Percentiles rank a stretch among this genome's conserved stretches.
These are phyloP conservation scores for Actinomortierella wolfii DNA, from an alignment of 371 early-diverging fungal genomes.

Conservation along the genomic window DNA sequence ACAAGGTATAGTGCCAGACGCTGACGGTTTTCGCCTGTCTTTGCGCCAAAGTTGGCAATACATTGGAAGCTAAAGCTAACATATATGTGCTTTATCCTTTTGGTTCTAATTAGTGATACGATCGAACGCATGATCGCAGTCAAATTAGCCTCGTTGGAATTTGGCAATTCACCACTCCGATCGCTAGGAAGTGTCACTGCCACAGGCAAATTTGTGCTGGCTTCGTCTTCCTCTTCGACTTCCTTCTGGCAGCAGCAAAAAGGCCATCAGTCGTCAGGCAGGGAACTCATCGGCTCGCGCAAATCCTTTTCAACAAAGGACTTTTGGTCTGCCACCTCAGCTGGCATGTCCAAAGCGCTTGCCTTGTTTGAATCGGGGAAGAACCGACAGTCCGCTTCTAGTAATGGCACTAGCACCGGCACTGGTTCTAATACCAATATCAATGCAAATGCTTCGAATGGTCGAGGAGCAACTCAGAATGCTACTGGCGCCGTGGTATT, in stretches of 20 bases:
- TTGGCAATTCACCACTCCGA: constrained; percentile 40
- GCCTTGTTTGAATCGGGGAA: constrained; percentile 36
- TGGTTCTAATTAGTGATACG: constrained; percentile 48
- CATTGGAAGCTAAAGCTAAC: too few species aligned
- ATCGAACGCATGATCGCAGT: constrained; percentile 60
- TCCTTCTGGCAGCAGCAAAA: constrained; percentile 42
- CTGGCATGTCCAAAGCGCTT: constrained; percentile 43
- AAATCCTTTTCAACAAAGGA: constrained; percentile 39
- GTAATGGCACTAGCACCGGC: too few species aligned
- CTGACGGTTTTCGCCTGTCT: too few species aligned
- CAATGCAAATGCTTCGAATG: too few species aligned
- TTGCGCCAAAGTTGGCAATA: too few species aligned
- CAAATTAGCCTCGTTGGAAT: constrained; percentile 48
- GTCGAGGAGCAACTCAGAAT: too few species aligned
- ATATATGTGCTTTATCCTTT: too few species aligned
- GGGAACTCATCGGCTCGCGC: constrained; percentile 19
- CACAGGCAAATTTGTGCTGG: constrained; percentile 40
- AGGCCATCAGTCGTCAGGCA: constrained; percentile 16
- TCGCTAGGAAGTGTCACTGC: constrained; percentile 42
- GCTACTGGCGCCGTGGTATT: too few species aligned
- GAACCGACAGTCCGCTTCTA: too few species aligned
- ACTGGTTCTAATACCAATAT: too few species aligned
- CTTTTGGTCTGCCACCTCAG: constrained; percentile 44
- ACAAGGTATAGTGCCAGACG: constrained; percentile 55
- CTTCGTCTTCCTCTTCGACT: constrained; percentile 13